Evolutionary conservation across 179 eudicot species (phyloP).

Genomic region (Beta lomatogona): DNA sequence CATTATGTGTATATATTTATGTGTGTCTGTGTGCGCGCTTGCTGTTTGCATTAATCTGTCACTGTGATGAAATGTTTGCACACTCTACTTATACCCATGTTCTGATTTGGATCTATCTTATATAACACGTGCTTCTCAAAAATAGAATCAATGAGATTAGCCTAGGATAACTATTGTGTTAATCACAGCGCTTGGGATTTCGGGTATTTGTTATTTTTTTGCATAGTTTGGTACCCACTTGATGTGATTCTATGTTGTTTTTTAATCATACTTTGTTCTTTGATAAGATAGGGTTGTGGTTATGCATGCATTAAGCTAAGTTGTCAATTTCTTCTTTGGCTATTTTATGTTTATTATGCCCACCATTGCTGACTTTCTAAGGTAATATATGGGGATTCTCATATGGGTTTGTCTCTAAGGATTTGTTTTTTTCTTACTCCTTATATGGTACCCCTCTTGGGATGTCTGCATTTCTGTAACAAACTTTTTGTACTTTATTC

Average conservation of each 20-base stretch:
- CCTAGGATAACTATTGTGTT: slow-evolving; percentile 15
- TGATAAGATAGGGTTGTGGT: background rate
- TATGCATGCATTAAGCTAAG: slow-evolving; percentile 22
- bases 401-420: slow-evolving; percentile 18
- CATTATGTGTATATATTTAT: background rate
- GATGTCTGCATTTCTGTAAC: slow-evolving; percentile 22
- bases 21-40: background rate
- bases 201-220: background rate
- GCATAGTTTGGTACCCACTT: background rate
- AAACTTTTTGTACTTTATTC: slow-evolving; percentile 22
- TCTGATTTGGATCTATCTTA: background rate
- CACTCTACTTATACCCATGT: background rate
- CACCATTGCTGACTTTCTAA: slow-evolving; percentile 25
- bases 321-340: slow-evolving; percentile 10
- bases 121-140: background rate
- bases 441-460: slow-evolving; percentile 13
- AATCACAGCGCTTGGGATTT: slow-evolving; percentile 11
- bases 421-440: background rate
- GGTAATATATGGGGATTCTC: slow-evolving; percentile 8
- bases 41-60: slow-evolving; percentile 18
- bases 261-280: slow-evolving; percentile 23
- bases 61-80: background rate
- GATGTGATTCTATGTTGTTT: slow-evolving; percentile 6
- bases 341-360: slow-evolving; percentile 12
- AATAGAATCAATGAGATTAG: slow-evolving; percentile 8